Conservation (phyloP, 2,329 filamentous ascomycete genomes). For the Fusarium veterinarium region DNA sequence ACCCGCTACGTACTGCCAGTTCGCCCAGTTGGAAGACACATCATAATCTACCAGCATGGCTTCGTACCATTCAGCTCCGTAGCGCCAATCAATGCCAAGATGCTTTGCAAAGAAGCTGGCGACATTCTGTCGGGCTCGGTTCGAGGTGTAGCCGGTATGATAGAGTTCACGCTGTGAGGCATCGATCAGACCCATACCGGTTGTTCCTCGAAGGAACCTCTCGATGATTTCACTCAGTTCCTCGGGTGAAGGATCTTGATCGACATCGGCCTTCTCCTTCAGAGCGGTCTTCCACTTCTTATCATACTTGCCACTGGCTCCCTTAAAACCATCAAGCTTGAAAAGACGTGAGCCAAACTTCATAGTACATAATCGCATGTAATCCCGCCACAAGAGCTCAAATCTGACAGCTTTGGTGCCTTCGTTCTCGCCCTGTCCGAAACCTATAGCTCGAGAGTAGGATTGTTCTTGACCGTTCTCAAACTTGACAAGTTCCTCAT, state of each 20-base stretch:
- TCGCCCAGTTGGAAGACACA: constrained; percentile 80
- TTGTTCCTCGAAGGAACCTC: constrained; percentile 74
- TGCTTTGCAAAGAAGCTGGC: constrained; percentile 80
- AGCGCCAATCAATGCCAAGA: constrained; percentile 80
- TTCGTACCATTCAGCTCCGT: constrained; percentile 87
- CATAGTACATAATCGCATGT: constrained; percentile 79
- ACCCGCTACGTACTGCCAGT: constrained; percentile 85
- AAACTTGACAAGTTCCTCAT: constrained; percentile 73
- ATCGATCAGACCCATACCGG: constrained; percentile 82
- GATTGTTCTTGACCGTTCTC: constrained; percentile 69
- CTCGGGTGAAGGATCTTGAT: constrained; percentile 56
- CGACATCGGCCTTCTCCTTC: constrained; percentile 41
- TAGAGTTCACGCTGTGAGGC: constrained; percentile 80
- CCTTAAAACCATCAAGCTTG: constrained; percentile 69
- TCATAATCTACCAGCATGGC: constrained; percentile 81
- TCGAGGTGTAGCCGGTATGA: constrained; percentile 82
- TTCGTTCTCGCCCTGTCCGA: constrained; percentile 76
- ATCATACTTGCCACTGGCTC: constrained; percentile 54
- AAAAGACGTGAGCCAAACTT: constrained; percentile 78
- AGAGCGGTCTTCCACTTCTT: constrained; percentile 63
- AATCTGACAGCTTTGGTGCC: constrained; percentile 77
- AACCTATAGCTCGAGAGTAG: constrained; percentile 62
- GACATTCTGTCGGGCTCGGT: constrained; percentile 80
- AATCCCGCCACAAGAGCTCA: constrained; percentile 83
- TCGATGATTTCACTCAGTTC: constrained; percentile 62